phyloP scores from a whole-genome alignment of 1,139 yeast genomes.

The Taphrina wiesneri region DNA sequence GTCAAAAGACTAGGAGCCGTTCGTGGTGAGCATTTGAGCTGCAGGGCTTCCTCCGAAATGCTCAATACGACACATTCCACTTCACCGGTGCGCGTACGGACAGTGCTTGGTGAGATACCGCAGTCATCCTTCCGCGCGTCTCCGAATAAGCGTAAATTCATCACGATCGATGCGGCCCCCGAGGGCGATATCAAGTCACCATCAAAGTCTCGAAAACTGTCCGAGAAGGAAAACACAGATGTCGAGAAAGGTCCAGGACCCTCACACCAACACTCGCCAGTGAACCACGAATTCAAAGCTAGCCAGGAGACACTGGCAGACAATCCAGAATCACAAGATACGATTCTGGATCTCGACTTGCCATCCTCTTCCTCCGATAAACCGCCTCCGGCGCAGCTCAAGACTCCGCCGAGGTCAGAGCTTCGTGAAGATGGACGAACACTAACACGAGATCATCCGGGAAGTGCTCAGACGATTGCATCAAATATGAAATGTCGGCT shows the following conservation, averaged over 20 bases:
- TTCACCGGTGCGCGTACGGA: neutral
- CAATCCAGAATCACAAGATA: constrained; percentile 12
- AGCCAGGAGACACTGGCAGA: constrained; percentile 9
- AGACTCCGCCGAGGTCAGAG: constrained; percentile 8
- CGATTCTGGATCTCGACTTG: constrained; percentile 9
- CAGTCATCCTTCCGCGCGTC: neutral
- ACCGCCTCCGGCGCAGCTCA: neutral
- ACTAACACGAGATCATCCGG: neutral
- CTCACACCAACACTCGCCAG: neutral
- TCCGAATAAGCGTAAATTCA: constrained; percentile 9
- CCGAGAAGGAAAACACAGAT: neutral
- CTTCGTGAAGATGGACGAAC: neutral
- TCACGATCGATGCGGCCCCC: neutral
- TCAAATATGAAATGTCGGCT: constrained; percentile 7
- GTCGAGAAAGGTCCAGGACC: neutral
- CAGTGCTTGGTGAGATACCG: constrained; percentile 3
- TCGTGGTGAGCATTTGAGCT: no score
- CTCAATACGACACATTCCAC: neutral
- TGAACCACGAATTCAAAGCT: neutral
- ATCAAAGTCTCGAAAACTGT: neutral
- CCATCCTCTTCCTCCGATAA: constrained; percentile 10
- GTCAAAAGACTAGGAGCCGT: no score
- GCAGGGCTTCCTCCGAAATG: no score
- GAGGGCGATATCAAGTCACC: neutral
- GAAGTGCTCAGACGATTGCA: neutral